These are phyloP conservation scores for Chalciporus piperatus DNA, from an alignment of 768 basidiomycete genomes.

Conservation along the genomic window DNA sequence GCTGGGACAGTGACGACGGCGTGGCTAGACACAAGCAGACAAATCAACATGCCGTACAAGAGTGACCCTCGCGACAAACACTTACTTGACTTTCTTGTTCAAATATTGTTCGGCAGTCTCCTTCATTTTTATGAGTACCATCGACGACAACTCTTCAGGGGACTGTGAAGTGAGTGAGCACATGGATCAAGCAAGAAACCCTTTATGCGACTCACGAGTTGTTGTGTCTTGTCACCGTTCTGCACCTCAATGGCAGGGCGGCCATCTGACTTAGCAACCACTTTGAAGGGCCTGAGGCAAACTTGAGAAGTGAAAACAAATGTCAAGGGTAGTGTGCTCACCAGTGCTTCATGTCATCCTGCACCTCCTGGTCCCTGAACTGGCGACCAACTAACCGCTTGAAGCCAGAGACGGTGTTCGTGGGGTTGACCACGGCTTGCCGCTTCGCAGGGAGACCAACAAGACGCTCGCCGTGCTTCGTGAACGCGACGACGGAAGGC, in stretches of 20 bases:
- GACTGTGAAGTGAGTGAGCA: conserved; percentile 47
- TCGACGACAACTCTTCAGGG: conserved; percentile 81
- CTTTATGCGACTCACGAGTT: conserved; percentile 52
- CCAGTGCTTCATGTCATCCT: conserved; percentile 88
- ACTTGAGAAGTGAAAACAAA: not conserved
- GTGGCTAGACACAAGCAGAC: conserved; percentile 43
- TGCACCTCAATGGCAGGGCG: conserved; percentile 84
- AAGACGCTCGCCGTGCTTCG: conserved; percentile 95
- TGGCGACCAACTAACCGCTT: conserved; percentile 94
- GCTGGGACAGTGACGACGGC: conserved; percentile 96
- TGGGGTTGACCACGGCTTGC: conserved; percentile 92
- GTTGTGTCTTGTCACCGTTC: conserved; percentile 78
- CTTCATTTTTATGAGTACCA: conserved; percentile 90
- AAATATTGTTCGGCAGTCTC: conserved; percentile 93
- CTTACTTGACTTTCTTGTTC: conserved; percentile 92
- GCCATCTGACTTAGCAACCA: conserved; percentile 69
- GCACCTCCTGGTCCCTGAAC: conserved; percentile 90
- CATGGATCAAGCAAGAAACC: conserved; percentile 1
- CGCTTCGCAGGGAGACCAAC: conserved; percentile 96
- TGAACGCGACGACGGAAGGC: conserved; percentile 97
- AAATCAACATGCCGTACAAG: not conserved
- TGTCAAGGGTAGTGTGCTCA: conserved; percentile 28
- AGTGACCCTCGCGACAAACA: not conserved
- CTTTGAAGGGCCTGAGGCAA: conserved; percentile 70
- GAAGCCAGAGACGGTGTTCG: conserved; percentile 92